Evolutionary conservation across 306 rosid species (phyloP), one percentile per base, ranked within the genome.

Genomic region (Adenanthera pavonina): DNA sequence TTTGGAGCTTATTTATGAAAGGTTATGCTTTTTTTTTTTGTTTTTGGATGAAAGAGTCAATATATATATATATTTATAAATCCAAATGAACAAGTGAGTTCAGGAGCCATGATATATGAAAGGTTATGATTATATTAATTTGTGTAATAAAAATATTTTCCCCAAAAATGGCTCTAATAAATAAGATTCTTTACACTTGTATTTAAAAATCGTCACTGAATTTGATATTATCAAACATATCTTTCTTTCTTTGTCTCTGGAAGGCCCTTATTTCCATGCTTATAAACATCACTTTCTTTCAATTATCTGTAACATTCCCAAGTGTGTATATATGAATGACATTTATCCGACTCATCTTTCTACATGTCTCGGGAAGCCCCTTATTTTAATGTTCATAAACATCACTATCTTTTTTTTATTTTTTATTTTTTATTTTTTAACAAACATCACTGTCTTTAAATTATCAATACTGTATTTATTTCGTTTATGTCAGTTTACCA

Each of bases 271-370:
- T 69, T 79, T 70, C 57, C 3, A 30, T 66, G 80, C 46, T 87
- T 82, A 38, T 78, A 78, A 48, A 75, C 80, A 87, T 87, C 85
- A 78, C 84, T 74, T 2, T 81, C 84, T 81, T 5, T 19, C 70
- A 61, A 47, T 53, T 81, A 75, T 81, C 84, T 17, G 3, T 44
- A 72, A 5, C 66, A 72, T 65, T 74, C n/a, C 2, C 36, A 25
- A 59, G 34, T 56, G 19, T 6, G 36, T 57, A 3, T 9, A 35
- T 59, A 10, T 25, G 13, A 0, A 25, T 25, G 30, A 25, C 30
- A 25, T 25, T 25, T 25, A 25, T 25, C 30, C 30, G 30, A 25
- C 30, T 25, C 0, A 25, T 25, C 30, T 25, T 25, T 25, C 30
- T 25, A 25, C 30, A 25, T 25, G 30, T 25, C 30, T 0, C 30